Evolutionary conservation across 2,329 filamentous ascomycete genomes (phyloP), one percentile per base, ranked within the genome.

Genomic region (Diplodia scrobiculata): DNA sequence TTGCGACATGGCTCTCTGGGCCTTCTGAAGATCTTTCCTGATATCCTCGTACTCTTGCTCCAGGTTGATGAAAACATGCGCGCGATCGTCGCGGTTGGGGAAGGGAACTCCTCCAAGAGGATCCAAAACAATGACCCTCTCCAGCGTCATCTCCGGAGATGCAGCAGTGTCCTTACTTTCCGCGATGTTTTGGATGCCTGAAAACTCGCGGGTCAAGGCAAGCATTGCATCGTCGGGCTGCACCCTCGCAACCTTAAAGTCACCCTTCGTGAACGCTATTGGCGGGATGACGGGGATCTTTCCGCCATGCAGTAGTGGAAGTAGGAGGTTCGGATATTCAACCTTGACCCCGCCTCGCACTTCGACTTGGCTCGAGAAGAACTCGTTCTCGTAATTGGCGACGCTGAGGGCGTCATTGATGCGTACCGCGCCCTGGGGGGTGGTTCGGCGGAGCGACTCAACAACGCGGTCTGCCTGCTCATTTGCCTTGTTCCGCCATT

Each of bases 41-140:
- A 96, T 89, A 29, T 84, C 80, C 1, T 85, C 81, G 70, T 90
- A 97, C 74, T 99, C 94, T 73, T 98, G 92, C 73, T 96, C 90
- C 66, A 99, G 84, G 72, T 99, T 99, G 74, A 99, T 86, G 74
- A 97, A 98, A 7, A 95, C 86, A 74, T 95, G 90, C 1, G 90
- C 85, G 60, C 84, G 86, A 70, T 77, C 89, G 79, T 52, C 84
- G 80, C 70, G 84, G 76, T 75, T 83, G 79, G 71, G 84, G 75
- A 67, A 91, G 0, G 95, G 95, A 53, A 93, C 92, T 0, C 92
- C 94, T 2, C 95, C 95, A 0, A 92, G 79, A 0, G 91, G 88
- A 75, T 99, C 95, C 6, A 99, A 83, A 32, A 99, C 81, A 68
- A 99, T 96, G 50, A 99, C 83, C 41, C 94, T 86, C 74, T 98